Evolutionary conservation across 306 rosid species (phyloP).

Genomic region (Lathyrus aphaca): DNA sequence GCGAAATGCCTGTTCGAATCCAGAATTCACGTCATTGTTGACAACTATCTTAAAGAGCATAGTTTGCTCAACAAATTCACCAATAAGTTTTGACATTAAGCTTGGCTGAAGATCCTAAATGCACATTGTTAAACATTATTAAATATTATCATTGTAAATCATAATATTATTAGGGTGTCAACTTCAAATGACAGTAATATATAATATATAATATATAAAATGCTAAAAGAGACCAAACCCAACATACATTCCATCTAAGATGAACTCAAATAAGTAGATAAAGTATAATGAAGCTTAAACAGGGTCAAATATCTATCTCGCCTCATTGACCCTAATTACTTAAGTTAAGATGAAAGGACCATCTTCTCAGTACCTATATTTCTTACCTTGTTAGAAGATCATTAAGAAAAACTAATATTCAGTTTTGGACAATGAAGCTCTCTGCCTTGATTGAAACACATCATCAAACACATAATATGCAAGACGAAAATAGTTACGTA

Average conservation of each 20-base stretch:
- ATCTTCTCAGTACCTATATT: slow-evolving; percentile 23
- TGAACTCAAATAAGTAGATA: slow-evolving; percentile 29
- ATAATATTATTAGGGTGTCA: too few relatives aligned
- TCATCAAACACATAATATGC: too few relatives aligned
- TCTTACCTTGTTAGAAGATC: slow-evolving; percentile 94
- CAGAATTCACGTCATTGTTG: background rate
- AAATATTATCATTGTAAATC: too few relatives aligned
- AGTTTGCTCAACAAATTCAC: background rate
- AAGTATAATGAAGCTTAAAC: slow-evolving; percentile 18
- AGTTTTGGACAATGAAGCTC: too few relatives aligned
- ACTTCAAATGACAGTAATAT: too few relatives aligned
- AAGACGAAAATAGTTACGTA: too few relatives aligned
- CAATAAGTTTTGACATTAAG: background rate
- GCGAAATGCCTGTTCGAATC: background rate
- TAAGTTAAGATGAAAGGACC: slow-evolving; percentile 14
- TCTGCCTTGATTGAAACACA: too few relatives aligned
- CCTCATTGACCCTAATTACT: slow-evolving; percentile 26
- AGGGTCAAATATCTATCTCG: background rate
- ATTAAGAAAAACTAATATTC: too few relatives aligned
- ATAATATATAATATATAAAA: too few relatives aligned
- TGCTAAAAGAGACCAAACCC: too few relatives aligned
- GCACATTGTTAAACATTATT: too few relatives aligned
- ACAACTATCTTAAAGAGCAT: background rate
- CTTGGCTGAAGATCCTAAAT: background rate
- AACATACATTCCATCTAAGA: too few relatives aligned